Conservation (phyloP, 306 rosid species). For the Oemleria cerasiformis region DNA sequence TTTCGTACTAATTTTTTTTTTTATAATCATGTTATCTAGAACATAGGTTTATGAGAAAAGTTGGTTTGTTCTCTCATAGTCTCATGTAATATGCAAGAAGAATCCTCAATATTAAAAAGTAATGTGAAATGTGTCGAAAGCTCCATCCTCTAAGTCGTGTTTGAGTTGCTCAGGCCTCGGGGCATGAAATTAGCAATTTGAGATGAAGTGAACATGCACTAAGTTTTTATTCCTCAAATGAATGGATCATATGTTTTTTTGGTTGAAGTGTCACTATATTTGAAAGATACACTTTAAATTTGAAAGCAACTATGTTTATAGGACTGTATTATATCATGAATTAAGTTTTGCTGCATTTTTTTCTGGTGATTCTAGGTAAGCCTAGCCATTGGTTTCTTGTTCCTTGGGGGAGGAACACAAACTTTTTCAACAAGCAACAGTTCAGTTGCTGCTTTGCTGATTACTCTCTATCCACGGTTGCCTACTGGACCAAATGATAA, state of each 20-base stretch:
- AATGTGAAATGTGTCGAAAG: slow-evolving; percentile 7
- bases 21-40: neutral
- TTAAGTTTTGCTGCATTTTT: slow-evolving; percentile 16
- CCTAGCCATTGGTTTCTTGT: slow-evolving; percentile 91
- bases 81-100: neutral
- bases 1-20: neutral
- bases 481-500: slow-evolving; percentile 95
- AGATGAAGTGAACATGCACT: neutral
- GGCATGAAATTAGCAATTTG: neutral
- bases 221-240: neutral
- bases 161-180: neutral
- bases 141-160: neutral
- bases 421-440: slow-evolving; percentile 87
- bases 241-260: neutral
- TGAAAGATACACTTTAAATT: neutral
- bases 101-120: neutral
- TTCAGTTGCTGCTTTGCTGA: slow-evolving; percentile 84
- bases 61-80: neutral
- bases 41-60: neutral
- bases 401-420: slow-evolving; percentile 96
- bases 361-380: slow-evolving; percentile 59
- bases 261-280: too few species aligned
- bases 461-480: slow-evolving; percentile 93
- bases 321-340: neutral
- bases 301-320: neutral